Evolutionary conservation across 2,329 filamentous ascomycete genomes (phyloP).

Genomic region (Alternaria tenuissima): DNA sequence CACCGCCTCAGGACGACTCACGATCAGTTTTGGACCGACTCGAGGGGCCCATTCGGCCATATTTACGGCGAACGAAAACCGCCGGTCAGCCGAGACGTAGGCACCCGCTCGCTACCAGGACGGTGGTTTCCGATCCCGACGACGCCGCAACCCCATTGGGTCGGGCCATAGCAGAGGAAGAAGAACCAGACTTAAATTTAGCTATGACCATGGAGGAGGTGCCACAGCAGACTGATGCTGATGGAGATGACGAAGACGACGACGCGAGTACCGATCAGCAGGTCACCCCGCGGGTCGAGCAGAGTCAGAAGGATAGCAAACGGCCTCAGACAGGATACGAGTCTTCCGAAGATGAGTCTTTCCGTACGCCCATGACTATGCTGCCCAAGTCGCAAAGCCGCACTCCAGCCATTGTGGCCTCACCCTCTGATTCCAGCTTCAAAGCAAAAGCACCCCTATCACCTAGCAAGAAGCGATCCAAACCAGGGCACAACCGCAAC

Average conservation of each 20-base stretch:
- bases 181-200: conserved; percentile 52
- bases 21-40: conserved; percentile 65
- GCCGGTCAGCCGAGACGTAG: conserved; percentile 47
- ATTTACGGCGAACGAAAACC: conserved; percentile 61
- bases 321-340: conserved; percentile 37
- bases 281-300: conserved; percentile 24
- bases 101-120: conserved; percentile 61
- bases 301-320: conserved; percentile 41
- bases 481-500: conserved; percentile 71
- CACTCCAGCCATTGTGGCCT: conserved; percentile 30
- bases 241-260: conserved; percentile 85
- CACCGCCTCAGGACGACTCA: conserved; percentile 69
- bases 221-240: conserved; percentile 76
- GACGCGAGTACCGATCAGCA: conserved; percentile 40
- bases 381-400: conserved; percentile 39
- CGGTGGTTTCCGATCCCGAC: conserved; percentile 66
- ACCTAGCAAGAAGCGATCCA: conserved; percentile 38
- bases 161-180: conserved; percentile 55
- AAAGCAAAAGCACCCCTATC: conserved; percentile 44
- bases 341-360: conserved; percentile 53
- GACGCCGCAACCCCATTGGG: conserved; percentile 45
- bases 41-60: conserved; percentile 61
- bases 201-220: conserved; percentile 54
- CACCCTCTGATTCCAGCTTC: conserved; percentile 43
- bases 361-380: conserved; percentile 53